Percentiles rank a stretch among this genome's conserved stretches.
Evolutionary conservation across 345 rosid species (phyloP).

Genomic region (Heritiera littoralis): DNA sequence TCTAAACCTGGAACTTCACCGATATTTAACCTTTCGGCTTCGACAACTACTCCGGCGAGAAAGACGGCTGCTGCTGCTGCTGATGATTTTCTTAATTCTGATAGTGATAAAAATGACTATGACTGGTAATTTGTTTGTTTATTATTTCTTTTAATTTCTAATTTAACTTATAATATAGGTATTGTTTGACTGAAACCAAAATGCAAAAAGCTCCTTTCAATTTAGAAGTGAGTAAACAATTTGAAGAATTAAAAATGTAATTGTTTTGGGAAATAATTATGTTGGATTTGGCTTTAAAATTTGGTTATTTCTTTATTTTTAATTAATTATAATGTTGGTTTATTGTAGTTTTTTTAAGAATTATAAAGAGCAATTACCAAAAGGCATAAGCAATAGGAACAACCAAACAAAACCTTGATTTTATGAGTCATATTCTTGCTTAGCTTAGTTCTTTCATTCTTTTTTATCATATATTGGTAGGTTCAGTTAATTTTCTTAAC

Average conservation of each 20-base stretch:
- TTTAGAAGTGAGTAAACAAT: background rate
- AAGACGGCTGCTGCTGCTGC: constrained; percentile 74
- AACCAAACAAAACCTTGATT: background rate
- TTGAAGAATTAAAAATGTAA: background rate
- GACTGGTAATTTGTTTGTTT: constrained; percentile 65
- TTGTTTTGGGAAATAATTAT: background rate
- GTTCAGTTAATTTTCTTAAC: background rate
- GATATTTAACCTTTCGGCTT: constrained; percentile 68
- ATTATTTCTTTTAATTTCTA: background rate
- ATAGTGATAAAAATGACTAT: constrained; percentile 87
- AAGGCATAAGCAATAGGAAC: background rate
- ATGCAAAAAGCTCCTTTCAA: background rate
- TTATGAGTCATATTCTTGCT: constrained; percentile 9
- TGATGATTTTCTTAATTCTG: constrained; percentile 94
- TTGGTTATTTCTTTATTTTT: background rate
- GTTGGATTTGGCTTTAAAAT: background rate
- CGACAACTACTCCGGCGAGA: constrained; percentile 41
- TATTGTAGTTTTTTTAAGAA: background rate
- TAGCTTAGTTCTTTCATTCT: background rate
- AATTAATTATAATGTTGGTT: background rate
- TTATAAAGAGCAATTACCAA: background rate
- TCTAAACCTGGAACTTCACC: constrained; percentile 82
- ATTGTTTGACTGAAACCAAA: constrained; percentile 2
- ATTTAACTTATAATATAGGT: background rate
- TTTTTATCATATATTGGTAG: background rate